Base-by-base conservation (phyloP, 2,329 filamentous ascomycete species). In the Pyrenophora seminiperda region DNA sequence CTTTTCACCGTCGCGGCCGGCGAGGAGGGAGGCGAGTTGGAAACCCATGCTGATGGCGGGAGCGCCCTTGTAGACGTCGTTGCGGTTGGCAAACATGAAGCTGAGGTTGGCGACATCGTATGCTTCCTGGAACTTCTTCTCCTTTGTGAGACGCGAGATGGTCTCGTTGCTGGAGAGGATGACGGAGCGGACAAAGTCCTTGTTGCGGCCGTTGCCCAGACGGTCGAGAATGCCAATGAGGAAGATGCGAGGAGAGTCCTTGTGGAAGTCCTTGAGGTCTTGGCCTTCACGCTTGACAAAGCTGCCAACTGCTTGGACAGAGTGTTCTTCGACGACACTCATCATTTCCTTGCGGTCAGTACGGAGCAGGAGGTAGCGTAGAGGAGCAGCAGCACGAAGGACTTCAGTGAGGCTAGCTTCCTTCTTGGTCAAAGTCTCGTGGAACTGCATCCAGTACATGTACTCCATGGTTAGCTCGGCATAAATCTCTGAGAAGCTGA, bases 391-490 rank as follows among this genome's bases (percentile, higher is more conserved):
- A 11, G 66, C 58, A 18, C 67, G 55, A 6, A 71, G 41, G 14
- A 70, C 65, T 39, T 63, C 62, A 27, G 73, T 69, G 53, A 78
- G 57, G 27, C 65, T 73, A 3, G 24, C 7, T 30, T 68, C 68
- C 50, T 77, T 76, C 30, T 69, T 66, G 44, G 61, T 58, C 10
- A 70, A 43, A 1, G 65, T 64, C 15, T 56, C 54, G 47, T 64
- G 59, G 46, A 70, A 70, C 20, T 65, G 56, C 53, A 69, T 65
- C 45, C 66, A 70, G 53, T 68, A 66, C 22, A 71, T 63, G 50
- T 72, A 70, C 36, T 73, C 65, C 42, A 65, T 66, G 4, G 72
- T 70, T 52, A 77, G 70, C 54, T 78, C 73, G 0, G 77, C 75
- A 17, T 75, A 76, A 40, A 79, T 61, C 29, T 75, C 68, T 4